A percentile compares a stretch with the other conserved stretches of the same genome.
These are phyloP conservation scores for Tolypocladium capitatum DNA, from an alignment of 2,329 filamentous ascomycete species.

Conservation along the genomic window DNA sequence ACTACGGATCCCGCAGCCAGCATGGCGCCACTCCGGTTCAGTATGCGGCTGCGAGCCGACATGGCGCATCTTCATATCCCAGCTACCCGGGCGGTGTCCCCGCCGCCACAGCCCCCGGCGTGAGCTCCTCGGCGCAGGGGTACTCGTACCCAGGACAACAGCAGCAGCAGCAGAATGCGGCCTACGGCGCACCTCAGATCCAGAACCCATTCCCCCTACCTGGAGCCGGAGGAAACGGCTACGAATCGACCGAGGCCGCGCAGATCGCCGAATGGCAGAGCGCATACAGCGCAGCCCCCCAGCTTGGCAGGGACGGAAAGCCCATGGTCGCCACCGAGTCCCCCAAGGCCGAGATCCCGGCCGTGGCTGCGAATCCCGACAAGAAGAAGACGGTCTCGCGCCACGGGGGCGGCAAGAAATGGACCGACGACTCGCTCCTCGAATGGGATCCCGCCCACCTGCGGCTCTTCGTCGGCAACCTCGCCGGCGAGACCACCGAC, in stretches of 20 bases:
- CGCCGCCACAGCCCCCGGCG: constrained; percentile 13
- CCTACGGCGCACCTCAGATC: constrained; percentile 51
- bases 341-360: constrained; percentile 21
- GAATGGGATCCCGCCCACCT: constrained; percentile 96
- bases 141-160: constrained; percentile 15
- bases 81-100: constrained; percentile 21
- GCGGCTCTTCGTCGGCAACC: constrained; percentile 89
- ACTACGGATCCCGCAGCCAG: not conserved
- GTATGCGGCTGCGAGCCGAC: not conserved
- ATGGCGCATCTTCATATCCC: constrained; percentile 6
- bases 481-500: constrained; percentile 94
- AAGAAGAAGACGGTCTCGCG: constrained; percentile 81
- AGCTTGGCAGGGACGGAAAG: constrained; percentile 20
- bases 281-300: constrained; percentile 49
- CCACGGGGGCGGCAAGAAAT: constrained; percentile 79
- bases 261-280: constrained; percentile 94
- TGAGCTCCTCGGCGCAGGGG: constrained; percentile 12
- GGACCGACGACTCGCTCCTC: constrained; percentile 76
- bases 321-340: constrained; percentile 12
- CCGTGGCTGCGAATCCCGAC: constrained; percentile 35
- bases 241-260: constrained; percentile 72
- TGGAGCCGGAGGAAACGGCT: constrained; percentile 30
- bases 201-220: constrained; percentile 69
- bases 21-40: not conserved
- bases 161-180: constrained; percentile 16